These are phyloP conservation scores for Zea mays DNA, from an alignment of 176 grass and related monocot genomes.

Conservation along the genomic window DNA sequence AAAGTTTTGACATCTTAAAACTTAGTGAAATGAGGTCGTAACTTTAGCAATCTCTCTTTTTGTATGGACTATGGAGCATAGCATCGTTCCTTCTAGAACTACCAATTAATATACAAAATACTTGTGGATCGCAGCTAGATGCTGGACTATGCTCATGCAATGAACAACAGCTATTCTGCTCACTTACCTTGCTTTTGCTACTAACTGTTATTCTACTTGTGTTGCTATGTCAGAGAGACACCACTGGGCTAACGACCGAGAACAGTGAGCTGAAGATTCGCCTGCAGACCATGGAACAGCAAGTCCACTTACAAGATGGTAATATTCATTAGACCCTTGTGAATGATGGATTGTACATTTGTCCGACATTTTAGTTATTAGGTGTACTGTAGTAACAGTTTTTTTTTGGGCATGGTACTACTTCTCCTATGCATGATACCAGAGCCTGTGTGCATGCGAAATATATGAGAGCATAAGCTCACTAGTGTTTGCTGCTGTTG, in stretches of 20 bases:
- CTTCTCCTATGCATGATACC: background rate
- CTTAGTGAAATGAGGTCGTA: background rate
- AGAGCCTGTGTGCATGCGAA: background rate
- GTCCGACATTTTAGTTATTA: background rate
- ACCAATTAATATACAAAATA: slow-evolving; percentile 24
- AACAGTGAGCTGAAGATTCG: slow-evolving; percentile 63
- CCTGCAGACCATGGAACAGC: slow-evolving; percentile 70
- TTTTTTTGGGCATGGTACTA: background rate
- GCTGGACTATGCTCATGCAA: background rate
- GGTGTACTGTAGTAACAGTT: background rate
- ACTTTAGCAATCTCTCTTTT: background rate
- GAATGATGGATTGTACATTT: background rate
- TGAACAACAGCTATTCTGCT: background rate
- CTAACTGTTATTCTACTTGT: slow-evolving; percentile 35
- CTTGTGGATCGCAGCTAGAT: background rate
- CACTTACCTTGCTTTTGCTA: background rate
- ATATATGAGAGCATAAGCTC: background rate
- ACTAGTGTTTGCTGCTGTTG: background rate
- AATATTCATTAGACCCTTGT: slow-evolving; percentile 24
- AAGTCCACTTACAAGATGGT: slow-evolving; percentile 78
- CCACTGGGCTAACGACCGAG: slow-evolving; percentile 64
- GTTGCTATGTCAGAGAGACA: slow-evolving; percentile 60
- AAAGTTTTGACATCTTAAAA: background rate
- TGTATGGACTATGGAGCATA: background rate
- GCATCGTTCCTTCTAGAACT: background rate